Evolutionary conservation across 1,284 basidiomycete species (phyloP).

Genomic region (Gastroboletus turbinatus): DNA sequence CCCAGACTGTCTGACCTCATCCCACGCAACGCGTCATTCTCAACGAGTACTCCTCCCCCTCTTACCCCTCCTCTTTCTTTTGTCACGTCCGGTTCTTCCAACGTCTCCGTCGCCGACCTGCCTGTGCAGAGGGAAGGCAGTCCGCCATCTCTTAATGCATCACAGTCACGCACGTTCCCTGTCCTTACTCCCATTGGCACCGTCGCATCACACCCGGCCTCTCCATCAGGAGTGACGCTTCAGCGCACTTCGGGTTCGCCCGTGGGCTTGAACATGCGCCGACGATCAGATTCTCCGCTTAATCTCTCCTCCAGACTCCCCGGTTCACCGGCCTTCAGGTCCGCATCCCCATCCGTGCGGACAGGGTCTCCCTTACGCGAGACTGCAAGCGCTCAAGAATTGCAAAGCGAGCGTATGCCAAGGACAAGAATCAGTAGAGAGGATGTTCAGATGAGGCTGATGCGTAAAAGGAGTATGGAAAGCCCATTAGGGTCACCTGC

Average conservation of each 20-base stretch:
- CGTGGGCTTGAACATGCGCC: slow-evolving; percentile 8
- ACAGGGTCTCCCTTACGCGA: slow-evolving; percentile 33
- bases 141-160: neutral
- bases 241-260: slow-evolving; percentile 21
- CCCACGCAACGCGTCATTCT: slow-evolving; percentile 22
- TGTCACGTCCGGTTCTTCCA: slow-evolving; percentile 18
- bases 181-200: neutral
- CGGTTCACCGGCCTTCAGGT: slow-evolving; percentile 21
- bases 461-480: slow-evolving; percentile 45
- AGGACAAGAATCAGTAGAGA: slow-evolving; percentile 50
- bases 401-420: slow-evolving; percentile 25
- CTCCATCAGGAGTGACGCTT: slow-evolving; percentile 10
- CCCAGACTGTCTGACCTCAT: slow-evolving; percentile 24
- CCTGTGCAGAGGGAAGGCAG: slow-evolving; percentile 6
- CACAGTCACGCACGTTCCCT: slow-evolving; percentile 2
- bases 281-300: slow-evolving; percentile 27
- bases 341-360: slow-evolving; percentile 21
- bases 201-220: slow-evolving; percentile 1
- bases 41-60: slow-evolving; percentile 32
- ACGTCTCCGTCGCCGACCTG: slow-evolving; percentile 11
- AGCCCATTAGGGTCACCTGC: slow-evolving; percentile 34
- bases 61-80: slow-evolving; percentile 21
- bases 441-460: slow-evolving; percentile 50
- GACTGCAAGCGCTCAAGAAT: slow-evolving; percentile 21
- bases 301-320: slow-evolving; percentile 14